Base-by-base conservation (phyloP, 306 rosid species). In the Sicyos baderoa region DNA sequence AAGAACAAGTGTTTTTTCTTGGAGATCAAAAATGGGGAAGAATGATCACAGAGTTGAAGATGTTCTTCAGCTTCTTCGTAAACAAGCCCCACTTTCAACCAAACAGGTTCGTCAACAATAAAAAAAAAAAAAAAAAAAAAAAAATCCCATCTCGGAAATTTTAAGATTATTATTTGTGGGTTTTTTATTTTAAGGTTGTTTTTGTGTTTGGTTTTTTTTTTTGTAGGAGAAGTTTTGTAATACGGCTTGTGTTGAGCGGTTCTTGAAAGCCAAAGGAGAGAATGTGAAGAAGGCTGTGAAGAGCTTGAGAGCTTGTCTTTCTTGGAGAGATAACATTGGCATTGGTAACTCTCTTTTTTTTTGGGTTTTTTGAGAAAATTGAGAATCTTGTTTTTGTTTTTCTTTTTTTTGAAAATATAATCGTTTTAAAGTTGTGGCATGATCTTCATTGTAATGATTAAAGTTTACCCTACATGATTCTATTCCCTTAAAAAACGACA, bases 181-280 rank as follows among this genome's bases (percentile, higher is more conserved):
- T n/a, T n/a, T n/a, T n/a, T n/a, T 48, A n/a, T 9, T 12, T 29
- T 52, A 9, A 51, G 40, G 47, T 19, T n/a, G 32, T 76, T 11
- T 11, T 16, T 0, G 6, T 5, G 7, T 32, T 7, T 50, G 3
- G 5, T 62, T 1, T 8, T 29, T 29, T 25, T 53, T 9, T 54
- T 22, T 7, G 54, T 73, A 94, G 99, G 99, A 88, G 87, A 94
- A 94, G 85, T 94, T 88, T 68, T 94, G 99, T 53, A 88, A 82
- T 82, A 79, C 77, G 35, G 90, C 82, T 73, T 90, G 97, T 72
- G 90, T 88, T 21, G 84, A 87, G 75, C 84, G 97, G 81, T 90
- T 94, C 80, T 71, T 94, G 80, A 88, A 83, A 70, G 81, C 86
- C 0, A 94, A 90, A 56, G 99, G 97, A 10, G 97, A 83, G 15